Conservation (phyloP, 352 stramenopile genomes). For the Globisporangium cystogenes region DNA sequence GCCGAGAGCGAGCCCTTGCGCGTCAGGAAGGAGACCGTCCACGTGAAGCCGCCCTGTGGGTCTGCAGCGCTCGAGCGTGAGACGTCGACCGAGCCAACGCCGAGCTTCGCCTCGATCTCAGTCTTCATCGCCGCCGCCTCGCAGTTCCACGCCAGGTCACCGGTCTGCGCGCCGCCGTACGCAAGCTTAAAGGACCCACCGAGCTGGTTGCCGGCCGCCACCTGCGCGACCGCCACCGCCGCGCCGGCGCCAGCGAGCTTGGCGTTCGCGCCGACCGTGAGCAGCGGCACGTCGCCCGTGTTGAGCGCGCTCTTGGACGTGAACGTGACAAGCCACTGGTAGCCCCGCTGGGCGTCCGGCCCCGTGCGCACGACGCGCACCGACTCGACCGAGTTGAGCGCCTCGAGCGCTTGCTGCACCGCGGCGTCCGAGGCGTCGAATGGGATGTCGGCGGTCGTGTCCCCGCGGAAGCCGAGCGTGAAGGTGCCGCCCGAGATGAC, state of each 20-base stretch:
- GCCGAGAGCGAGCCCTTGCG: constrained; percentile 35
- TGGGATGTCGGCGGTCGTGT: constrained; percentile 83
- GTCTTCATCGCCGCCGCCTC: constrained; percentile 62
- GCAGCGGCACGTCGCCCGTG: constrained; percentile 44
- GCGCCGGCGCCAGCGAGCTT: constrained; percentile 33
- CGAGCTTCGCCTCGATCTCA: constrained; percentile 40
- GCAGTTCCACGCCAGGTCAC: constrained; percentile 74
- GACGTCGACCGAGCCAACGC: constrained; percentile 57
- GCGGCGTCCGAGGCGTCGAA: constrained; percentile 65
- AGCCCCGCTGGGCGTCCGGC: constrained; percentile 51
- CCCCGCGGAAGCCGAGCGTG: constrained; percentile 86
- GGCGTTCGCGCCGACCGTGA: constrained; percentile 39
- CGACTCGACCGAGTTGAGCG: constrained; percentile 48
- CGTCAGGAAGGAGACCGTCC: constrained; percentile 92
- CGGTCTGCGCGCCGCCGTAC: constrained; percentile 47
- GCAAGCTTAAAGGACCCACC: constrained; percentile 55
- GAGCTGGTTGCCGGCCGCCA: constrained; percentile 57
- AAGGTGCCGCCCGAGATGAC: constrained; percentile 85
- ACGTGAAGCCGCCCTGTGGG: constrained; percentile 88
- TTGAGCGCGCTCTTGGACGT: constrained; percentile 46
- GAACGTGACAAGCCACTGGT: constrained; percentile 79
- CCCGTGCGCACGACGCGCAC: constrained; percentile 54
- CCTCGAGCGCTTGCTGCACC: constrained; percentile 60
- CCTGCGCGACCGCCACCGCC: constrained; percentile 26
- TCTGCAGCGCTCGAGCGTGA: constrained; percentile 53